Percentiles rank a stretch among this genome's conserved stretches.
These are phyloP conservation scores for Cinnamomum micranthum DNA, from an alignment of 164 flowering plant genomes.

Conservation along the genomic window DNA sequence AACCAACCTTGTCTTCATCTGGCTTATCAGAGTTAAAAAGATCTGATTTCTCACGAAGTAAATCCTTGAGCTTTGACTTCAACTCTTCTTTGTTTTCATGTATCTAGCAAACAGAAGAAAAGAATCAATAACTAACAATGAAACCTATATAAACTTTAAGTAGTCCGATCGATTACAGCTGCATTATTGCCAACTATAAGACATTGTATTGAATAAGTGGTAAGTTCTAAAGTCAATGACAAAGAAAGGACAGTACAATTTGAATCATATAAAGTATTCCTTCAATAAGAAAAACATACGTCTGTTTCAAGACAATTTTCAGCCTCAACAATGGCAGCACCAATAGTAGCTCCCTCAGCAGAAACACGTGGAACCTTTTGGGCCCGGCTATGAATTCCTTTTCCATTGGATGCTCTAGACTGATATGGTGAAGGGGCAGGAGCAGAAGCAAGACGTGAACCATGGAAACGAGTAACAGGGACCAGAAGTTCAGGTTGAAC, in stretches of 20 bases:
- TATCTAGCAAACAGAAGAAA: slow-evolving; percentile 24
- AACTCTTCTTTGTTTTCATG: slow-evolving; percentile 82
- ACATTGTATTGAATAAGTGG: slow-evolving; percentile 16
- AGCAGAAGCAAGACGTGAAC: slow-evolving; percentile 87
- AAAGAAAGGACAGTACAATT: slow-evolving; percentile 6
- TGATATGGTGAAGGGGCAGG: slow-evolving; percentile 69
- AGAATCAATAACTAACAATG: background rate
- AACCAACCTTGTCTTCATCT: slow-evolving; percentile 84
- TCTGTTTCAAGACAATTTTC: slow-evolving; percentile 71
- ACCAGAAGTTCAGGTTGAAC: slow-evolving; percentile 55
- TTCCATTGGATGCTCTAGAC: slow-evolving; percentile 22
- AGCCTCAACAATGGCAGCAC: slow-evolving; percentile 98
- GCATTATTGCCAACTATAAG: slow-evolving; percentile 3
- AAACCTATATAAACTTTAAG: background rate
- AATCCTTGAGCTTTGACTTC: slow-evolving; percentile 74
- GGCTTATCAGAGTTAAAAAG: slow-evolving; percentile 53
- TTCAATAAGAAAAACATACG: slow-evolving; percentile 44
- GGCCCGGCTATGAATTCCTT: slow-evolving; percentile 26
- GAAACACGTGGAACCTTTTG: slow-evolving; percentile 54
- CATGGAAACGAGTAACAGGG: slow-evolving; percentile 66
- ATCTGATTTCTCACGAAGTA: slow-evolving; percentile 79
- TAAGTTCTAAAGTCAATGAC: background rate
- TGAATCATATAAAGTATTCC: slow-evolving; percentile 21
- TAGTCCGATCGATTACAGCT: background rate
- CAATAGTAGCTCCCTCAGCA: slow-evolving; percentile 54